Conservation (phyloP, 2,329 filamentous ascomycete genomes). For the Dothidotthia symphoricarpi region DNA sequence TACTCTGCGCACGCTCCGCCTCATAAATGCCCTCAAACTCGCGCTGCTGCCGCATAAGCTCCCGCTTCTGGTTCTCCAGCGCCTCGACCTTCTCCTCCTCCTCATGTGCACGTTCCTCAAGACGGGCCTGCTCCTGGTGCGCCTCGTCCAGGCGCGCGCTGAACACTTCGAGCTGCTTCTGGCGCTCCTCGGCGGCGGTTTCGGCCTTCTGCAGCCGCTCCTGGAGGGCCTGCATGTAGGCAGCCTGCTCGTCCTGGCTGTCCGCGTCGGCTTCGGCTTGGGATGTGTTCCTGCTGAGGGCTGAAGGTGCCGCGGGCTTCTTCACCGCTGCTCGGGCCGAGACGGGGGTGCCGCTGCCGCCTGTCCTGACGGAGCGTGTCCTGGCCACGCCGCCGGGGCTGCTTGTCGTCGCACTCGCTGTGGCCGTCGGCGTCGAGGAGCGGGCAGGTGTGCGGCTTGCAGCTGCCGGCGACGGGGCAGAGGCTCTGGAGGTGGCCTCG, state of each 20-base stretch:
- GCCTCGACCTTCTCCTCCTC: constrained; percentile 78
- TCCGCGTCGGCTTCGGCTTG: constrained; percentile 53
- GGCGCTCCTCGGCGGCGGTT: constrained; percentile 70
- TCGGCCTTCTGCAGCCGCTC: constrained; percentile 80
- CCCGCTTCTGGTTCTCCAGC: constrained; percentile 80
- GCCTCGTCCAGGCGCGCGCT: constrained; percentile 85
- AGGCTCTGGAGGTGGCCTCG: constrained; percentile 19
- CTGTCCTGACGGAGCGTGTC: constrained; percentile 34
- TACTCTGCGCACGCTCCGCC: constrained; percentile 78
- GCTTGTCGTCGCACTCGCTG: constrained; percentile 32
- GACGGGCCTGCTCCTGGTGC: constrained; percentile 73
- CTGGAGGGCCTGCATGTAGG: constrained; percentile 79
- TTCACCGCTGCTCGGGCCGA: constrained; percentile 42
- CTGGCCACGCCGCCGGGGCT: constrained; percentile 28
- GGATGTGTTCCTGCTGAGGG: constrained; percentile 34
- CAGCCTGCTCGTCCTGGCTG: constrained; percentile 73
- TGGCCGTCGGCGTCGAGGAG: constrained; percentile 28
- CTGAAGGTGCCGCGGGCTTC: constrained; percentile 37
- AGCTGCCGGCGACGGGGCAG: constrained; percentile 33
- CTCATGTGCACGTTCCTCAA: constrained; percentile 87
- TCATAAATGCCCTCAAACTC: constrained; percentile 94
- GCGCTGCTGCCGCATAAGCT: constrained; percentile 76
- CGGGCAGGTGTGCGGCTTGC: constrained; percentile 35
- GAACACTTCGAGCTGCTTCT: constrained; percentile 80
- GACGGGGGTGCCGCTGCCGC: constrained; percentile 35